Percentiles rank a stretch among this genome's conserved stretches.
Evolutionary conservation across 345 rosid species (phyloP).

Genomic region (Zanthoxylum bungeanum): DNA sequence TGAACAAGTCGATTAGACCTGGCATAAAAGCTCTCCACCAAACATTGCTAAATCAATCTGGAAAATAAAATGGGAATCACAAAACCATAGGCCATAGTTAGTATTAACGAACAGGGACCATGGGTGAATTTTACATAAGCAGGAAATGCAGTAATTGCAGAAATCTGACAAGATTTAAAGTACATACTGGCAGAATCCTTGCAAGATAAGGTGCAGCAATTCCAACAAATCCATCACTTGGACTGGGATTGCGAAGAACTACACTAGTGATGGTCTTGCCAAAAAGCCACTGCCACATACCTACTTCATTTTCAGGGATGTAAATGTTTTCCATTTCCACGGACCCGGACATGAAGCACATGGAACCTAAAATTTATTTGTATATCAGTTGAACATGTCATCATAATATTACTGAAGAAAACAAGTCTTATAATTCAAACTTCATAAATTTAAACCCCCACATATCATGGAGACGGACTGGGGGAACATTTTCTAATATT

Average conservation of each 20-base stretch:
- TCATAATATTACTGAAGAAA: not conserved
- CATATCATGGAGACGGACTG: not conserved
- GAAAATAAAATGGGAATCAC: conserved; percentile 16
- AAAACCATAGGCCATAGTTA: conserved; percentile 23
- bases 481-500: not conserved
- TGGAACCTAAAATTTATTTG: conserved; percentile 52
- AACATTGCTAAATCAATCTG: conserved; percentile 91
- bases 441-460: not conserved
- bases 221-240: conserved; percentile 83
- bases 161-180: conserved; percentile 15
- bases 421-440: not conserved
- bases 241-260: conserved; percentile 62
- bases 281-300: conserved; percentile 92
- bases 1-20: conserved; percentile 50
- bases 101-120: not conserved
- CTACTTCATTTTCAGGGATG: conserved; percentile 86
- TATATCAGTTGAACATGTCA: conserved; percentile 4
- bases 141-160: conserved; percentile 1
- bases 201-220: conserved; percentile 94
- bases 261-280: conserved; percentile 83
- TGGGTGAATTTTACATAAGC: not conserved
- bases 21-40: conserved; percentile 93
- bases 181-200: conserved; percentile 92
- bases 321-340: conserved; percentile 85
- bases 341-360: conserved; percentile 97